phyloP scores from a whole-genome alignment of 2,329 filamentous ascomycete species.

The Penicillium sp. region DNA sequence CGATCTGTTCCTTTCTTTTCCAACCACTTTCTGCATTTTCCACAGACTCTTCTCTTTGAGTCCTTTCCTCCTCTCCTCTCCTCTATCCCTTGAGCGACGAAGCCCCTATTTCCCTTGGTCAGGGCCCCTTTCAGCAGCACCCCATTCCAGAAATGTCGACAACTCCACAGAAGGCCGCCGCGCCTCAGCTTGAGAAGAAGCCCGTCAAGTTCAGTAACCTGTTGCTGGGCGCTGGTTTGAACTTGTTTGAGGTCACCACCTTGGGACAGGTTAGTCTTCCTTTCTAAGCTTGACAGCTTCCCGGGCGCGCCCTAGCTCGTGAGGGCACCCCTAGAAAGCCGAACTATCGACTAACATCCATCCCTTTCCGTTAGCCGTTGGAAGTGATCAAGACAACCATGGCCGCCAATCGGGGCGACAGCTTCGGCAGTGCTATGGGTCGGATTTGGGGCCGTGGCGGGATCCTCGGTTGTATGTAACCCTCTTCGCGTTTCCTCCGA shows the following conservation, averaged over 20 bases:
- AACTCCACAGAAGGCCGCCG: slow-evolving; percentile 52
- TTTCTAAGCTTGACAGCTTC: not conserved
- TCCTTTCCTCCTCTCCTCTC: slow-evolving; percentile 20
- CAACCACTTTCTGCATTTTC: slow-evolving; percentile 17
- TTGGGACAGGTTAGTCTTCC: slow-evolving; percentile 60
- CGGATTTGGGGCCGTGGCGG: slow-evolving; percentile 95
- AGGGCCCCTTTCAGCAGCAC: slow-evolving; percentile 71
- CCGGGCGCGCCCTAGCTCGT: not conserved
- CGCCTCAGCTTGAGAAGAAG: slow-evolving; percentile 86
- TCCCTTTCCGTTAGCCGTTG: slow-evolving; percentile 66
- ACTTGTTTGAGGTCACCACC: slow-evolving; percentile 85
- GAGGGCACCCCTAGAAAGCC: not conserved
- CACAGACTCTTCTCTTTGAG: slow-evolving; percentile 26
- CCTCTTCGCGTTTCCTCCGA: slow-evolving; percentile 16
- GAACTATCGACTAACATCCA: not conserved
- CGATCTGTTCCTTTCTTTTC: slow-evolving; percentile 17
- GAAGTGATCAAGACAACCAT: slow-evolving; percentile 99
- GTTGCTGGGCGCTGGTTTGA: slow-evolving; percentile 88
- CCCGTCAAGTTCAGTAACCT: slow-evolving; percentile 99
- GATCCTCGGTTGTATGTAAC: slow-evolving; percentile 80
- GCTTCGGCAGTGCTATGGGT: slow-evolving; percentile 75
- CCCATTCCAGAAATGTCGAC: slow-evolving; percentile 60
- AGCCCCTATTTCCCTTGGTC: slow-evolving; percentile 96
- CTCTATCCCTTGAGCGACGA: slow-evolving; percentile 63
- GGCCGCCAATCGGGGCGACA: slow-evolving; percentile 92